phyloP scores from a whole-genome alignment of 371 early-diverging fungal species.

The Caulochytrium protostelioides region DNA sequence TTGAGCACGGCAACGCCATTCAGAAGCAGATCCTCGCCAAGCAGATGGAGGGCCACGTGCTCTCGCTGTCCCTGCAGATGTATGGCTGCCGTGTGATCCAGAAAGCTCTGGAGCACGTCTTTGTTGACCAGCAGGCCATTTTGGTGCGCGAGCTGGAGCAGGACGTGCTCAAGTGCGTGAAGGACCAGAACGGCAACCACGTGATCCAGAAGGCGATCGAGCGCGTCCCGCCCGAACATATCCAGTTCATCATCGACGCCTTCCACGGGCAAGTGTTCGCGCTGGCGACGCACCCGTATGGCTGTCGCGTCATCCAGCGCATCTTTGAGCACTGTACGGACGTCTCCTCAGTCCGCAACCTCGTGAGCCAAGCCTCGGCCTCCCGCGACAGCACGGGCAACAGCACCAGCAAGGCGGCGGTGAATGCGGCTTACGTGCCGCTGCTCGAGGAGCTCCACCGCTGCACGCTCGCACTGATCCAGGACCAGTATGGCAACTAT shows the following conservation, averaged over 20 bases:
- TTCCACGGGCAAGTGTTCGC: slow-evolving; percentile 91
- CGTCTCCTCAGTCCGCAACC: too few species aligned
- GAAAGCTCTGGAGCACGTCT: slow-evolving; percentile 88
- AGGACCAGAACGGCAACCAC: slow-evolving; percentile 99
- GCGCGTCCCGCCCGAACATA: slow-evolving; percentile 75
- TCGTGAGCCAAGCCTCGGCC: too few species aligned
- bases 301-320: slow-evolving; percentile 98
- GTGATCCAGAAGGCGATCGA: slow-evolving; percentile 99
- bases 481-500: slow-evolving; percentile 99
- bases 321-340: slow-evolving; percentile 97
- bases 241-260: slow-evolving; percentile 86
- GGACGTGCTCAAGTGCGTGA: slow-evolving; percentile 87
- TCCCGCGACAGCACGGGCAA: too few species aligned
- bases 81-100: slow-evolving; percentile 99
- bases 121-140: slow-evolving; percentile 63
- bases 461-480: slow-evolving; percentile 71
- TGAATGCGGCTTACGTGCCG: too few species aligned
- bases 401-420: too few species aligned
- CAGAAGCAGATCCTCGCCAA: slow-evolving; percentile 71
- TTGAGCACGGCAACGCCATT: slow-evolving; percentile 72
- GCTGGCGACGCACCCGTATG: slow-evolving; percentile 97
- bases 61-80: slow-evolving; percentile 91
- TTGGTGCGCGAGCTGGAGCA: slow-evolving; percentile 84
- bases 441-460: slow-evolving; percentile 79
- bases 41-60: slow-evolving; percentile 84